phyloP scores from a whole-genome alignment of 1,284 basidiomycete species.

The Ceratobasidium sp. region DNA sequence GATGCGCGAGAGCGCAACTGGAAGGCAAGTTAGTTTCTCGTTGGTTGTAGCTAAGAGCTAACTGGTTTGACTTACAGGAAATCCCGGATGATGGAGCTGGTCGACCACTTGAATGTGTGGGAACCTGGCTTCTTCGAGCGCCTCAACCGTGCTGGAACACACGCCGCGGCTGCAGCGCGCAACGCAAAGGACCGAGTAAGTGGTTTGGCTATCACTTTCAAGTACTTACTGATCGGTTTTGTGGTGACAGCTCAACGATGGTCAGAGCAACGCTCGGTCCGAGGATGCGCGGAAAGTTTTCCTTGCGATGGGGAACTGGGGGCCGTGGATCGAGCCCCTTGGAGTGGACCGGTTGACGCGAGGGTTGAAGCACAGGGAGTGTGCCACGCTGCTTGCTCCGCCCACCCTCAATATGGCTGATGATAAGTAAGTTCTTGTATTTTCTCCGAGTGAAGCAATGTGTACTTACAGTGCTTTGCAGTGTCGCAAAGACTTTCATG shows the following conservation, averaged over 20 bases:
- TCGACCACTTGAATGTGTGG: neutral
- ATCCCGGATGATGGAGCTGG: neutral
- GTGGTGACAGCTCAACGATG: neutral
- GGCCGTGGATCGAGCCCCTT: neutral
- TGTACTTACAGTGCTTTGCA: neutral
- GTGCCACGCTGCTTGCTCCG: neutral
- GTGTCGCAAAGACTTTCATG: neutral
- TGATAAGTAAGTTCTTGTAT: neutral
- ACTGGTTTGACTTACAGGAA: constrained; percentile 6
- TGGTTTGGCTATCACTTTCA: neutral
- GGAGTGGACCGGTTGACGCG: neutral
- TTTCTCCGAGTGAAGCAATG: neutral
- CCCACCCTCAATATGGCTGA: neutral
- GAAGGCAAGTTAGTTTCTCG: neutral
- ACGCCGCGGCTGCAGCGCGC: neutral
- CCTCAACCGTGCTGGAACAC: neutral
- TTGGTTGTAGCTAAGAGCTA: neutral
- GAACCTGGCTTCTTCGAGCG: neutral
- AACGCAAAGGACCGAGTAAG: constrained; percentile 8
- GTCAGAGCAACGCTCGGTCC: constrained; percentile 7
- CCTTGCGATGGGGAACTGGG: neutral
- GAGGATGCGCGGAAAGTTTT: neutral
- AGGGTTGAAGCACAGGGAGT: neutral
- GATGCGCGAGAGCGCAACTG: neutral
- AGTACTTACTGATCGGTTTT: neutral